Base-by-base conservation (phyloP, 1,284 basidiomycete species). In the Austropuccinia psidii region DNA sequence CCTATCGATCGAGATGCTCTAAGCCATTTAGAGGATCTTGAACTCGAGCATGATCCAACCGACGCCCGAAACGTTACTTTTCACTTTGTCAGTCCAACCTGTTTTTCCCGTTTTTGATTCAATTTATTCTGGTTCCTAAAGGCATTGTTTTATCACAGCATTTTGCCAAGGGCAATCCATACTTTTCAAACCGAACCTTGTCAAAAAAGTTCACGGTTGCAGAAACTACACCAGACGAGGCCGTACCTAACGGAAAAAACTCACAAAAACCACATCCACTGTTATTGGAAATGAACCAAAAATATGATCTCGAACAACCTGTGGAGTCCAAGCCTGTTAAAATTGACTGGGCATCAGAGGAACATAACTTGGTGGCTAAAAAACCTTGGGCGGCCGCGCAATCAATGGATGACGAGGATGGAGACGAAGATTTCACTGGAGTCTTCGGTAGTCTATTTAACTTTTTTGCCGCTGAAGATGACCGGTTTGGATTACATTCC, bases 311-410 rank as follows among this genome's bases (percentile, higher is more conserved):
- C 9, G 54, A 69, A n/a, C 29, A 17, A 4, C 35, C 24, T 9
- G n/a, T 58, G 24, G 43, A 45, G 21, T 57, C 67, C 2, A 45
- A 13, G 13, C 41, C 67, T 4, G 67, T 69, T 29, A 11, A 24
- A 9, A 69, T 69, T 33, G 39, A 69, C 21, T 69, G 67, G 67
- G 19, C 67, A 6, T 69, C 67, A n/a, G 41, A 69, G 17, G 67
- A 69, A 33, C 54, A 69, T 29, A 58, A 69, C n/a, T 19, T 69
- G 37, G 54, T 58, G n/a, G 54, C 37, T 29, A 69, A 69, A 58
- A 69, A 69, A 54, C 67, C 67, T 24, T 24, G 24, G 27, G 17
- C 49, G 29, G 7, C 52, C 7, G 37, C 35, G 2, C 39, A 55
- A 17, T 52, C 27, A 3, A 19, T 57, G 2, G 54, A 57, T 33